Evolutionary conservation across 352 stramenopile genomes (phyloP), one percentile per base, ranked within the genome.

Genomic region (Halophytophthora polymorphica): DNA sequence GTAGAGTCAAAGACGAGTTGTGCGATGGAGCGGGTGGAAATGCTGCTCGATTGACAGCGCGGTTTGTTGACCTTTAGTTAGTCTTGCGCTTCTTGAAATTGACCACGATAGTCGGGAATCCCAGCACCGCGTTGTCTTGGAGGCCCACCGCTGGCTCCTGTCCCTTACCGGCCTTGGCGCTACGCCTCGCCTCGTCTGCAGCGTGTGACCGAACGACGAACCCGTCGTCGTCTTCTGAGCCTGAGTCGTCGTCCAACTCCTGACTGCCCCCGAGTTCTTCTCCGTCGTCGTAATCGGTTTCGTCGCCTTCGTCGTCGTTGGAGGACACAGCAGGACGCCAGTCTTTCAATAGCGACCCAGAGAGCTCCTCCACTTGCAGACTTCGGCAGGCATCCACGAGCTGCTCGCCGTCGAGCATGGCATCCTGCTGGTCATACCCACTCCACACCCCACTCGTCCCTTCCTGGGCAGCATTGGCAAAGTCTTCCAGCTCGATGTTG

Each of bases 81-180:
- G 42, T 46, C 46, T 71, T 78, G 34, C 83, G 71, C 18, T 68
- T 78, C 49, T 78, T 78, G 35, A 64, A 66, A 46, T 72, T 75
- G 45, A 66, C 45, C 8, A 70, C 52, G 29, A 73, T 70, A 12
- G 68, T 61, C 13, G 64, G 50, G 33, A 74, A 72, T 19, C 64
- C 61, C 21, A 75, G 41, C 11, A 63, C 61, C 40, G 65, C 68
- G 33, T 77, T 77, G 15, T 66, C 54, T 23, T 71, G 64, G 2
- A 71, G 48, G 36, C 53, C 50, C 11, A 57, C 36, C 8, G 47
- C 47, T 13, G 37, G 28, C 14, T 60, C 53, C 19, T 65, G 31
- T 19, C 45, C 42, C 50, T 54, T 19, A 10, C 37, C n/a, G 39
- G 36, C 22, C 15, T 13, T 47, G 15, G 47, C 21, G 3, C 18